Base-by-base conservation (phyloP, 148 eudicot genomes). In the Camellia lanceoleosa region DNA sequence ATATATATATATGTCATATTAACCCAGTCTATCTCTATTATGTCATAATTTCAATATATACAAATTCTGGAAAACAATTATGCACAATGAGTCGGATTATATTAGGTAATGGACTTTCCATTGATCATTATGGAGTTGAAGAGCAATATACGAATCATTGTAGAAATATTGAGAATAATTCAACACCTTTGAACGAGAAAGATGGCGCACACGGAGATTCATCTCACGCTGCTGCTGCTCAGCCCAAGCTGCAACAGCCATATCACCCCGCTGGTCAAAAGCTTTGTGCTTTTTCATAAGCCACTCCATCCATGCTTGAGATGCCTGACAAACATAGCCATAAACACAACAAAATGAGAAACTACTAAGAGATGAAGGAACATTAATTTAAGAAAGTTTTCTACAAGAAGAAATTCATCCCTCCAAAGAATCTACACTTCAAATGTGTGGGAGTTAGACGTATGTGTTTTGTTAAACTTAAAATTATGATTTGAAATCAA, bases 251-350 rank as follows among this genome's bases (percentile, higher is more conserved):
- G 97, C 94, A 86, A 95, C 89, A 19, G 99, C 97, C 97, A 93
- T 91, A 80, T 95, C 99, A 83, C 99, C 97, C 64, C 99, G 88
- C 84, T 93, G 99, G 81, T 95, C 92, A 84, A 95, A 95, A 59
- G 99, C 97, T 85, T 89, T 93, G 52, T 95, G 84, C 83, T 95
- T 95, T 81, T 93, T 95, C 79, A 93, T 89, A 14, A 95, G 89
- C 99, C 97, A 95, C 42, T 95, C 97, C 94, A 92, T 91, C 99
- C 97, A 93, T 64, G 99, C 97, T 93, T 95, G 85, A 75, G 97
- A 93, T 79, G 99, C 98, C 98, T 95, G 80, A 70, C 60, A 83
- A 15, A 64, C 23, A 72, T 19, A 38, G 75, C 73, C 44, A 68
- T 41, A n/a, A 15, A 70, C 54, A 70, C 19, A 62, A 11, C 23